Conservation (phyloP, 1,139 yeast genomes). For the Candida neerlandica region DNA sequence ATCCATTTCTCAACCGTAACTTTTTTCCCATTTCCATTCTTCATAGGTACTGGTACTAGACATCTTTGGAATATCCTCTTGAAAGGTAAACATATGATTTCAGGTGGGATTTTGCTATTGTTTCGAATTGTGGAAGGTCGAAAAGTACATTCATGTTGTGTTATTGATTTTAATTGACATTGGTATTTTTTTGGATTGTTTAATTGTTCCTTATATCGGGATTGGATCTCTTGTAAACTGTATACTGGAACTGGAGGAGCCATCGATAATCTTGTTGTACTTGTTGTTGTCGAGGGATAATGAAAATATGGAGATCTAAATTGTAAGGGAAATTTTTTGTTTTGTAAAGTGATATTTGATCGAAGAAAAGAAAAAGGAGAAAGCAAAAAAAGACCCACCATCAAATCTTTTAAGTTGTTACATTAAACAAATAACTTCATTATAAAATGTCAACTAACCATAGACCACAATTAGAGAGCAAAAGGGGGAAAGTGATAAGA, state of each 20-base stretch:
- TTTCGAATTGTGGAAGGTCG: constrained; percentile 15
- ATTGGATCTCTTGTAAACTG: constrained; percentile 30
- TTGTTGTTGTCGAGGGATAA: background rate
- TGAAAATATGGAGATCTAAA: background rate
- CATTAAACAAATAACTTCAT: background rate
- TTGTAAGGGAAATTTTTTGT: background rate
- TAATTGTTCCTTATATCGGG: constrained; percentile 30
- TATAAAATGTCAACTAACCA: constrained; percentile 58
- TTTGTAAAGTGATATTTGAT: no score
- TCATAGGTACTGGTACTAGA: constrained; percentile 26
- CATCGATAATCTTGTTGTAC: constrained; percentile 29
- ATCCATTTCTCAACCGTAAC: constrained; percentile 31
- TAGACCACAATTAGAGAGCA: constrained; percentile 87
- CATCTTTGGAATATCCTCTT: constrained; percentile 56
- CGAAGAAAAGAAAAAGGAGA: background rate
- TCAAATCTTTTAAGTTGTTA: background rate
- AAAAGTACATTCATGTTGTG: constrained; percentile 55
- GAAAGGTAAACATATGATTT: constrained; percentile 56
- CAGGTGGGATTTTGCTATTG: constrained; percentile 29
- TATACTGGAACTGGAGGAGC: constrained; percentile 53
- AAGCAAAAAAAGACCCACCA: background rate
- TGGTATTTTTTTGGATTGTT: constrained; percentile 34
- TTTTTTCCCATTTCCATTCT: constrained; percentile 30
- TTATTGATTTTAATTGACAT: constrained; percentile 46
- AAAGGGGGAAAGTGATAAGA: constrained; percentile 62